phyloP scores from a whole-genome alignment of 2,329 filamentous ascomycete species.

The Calonectria naviculata region DNA sequence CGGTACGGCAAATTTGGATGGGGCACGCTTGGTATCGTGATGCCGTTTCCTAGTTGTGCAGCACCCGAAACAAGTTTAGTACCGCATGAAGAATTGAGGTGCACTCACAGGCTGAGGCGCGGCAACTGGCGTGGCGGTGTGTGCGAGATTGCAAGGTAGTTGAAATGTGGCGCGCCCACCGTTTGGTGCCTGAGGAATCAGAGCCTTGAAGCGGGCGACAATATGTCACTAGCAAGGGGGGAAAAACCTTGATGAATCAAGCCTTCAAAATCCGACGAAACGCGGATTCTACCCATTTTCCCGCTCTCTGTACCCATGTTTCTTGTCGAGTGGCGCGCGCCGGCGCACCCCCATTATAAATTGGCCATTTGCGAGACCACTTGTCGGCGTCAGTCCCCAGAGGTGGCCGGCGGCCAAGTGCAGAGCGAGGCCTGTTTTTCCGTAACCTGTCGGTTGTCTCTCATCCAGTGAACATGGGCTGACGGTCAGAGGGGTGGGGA shows the following conservation, averaged over 20 bases:
- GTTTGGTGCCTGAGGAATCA: conserved; percentile 12
- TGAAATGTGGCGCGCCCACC: conserved; percentile 9
- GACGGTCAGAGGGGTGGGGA: neutral
- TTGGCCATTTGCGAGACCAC: conserved; percentile 1
- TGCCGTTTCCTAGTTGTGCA: too few species aligned
- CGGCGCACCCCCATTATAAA: conserved; percentile 9
- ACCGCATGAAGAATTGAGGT: neutral
- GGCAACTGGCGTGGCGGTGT: neutral
- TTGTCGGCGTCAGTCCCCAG: neutral
- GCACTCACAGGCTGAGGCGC: neutral
- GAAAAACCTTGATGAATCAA: neutral
- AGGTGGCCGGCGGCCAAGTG: neutral
- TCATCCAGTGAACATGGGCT: neutral
- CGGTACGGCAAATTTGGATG: too few species aligned
- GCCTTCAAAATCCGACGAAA: neutral
- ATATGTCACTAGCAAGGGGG: neutral
- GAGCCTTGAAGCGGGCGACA: neutral
- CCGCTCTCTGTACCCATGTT: conserved; percentile 14
- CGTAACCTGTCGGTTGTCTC: neutral
- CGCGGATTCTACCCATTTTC: neutral
- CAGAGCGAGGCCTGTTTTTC: neutral
- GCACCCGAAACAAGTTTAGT: neutral
- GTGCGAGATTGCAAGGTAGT: neutral
- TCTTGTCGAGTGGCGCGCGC: conserved; percentile 38
- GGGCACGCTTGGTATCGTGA: too few species aligned